Base-by-base conservation (phyloP, 2,329 filamentous ascomycete species). In the Capronia epimyces region DNA sequence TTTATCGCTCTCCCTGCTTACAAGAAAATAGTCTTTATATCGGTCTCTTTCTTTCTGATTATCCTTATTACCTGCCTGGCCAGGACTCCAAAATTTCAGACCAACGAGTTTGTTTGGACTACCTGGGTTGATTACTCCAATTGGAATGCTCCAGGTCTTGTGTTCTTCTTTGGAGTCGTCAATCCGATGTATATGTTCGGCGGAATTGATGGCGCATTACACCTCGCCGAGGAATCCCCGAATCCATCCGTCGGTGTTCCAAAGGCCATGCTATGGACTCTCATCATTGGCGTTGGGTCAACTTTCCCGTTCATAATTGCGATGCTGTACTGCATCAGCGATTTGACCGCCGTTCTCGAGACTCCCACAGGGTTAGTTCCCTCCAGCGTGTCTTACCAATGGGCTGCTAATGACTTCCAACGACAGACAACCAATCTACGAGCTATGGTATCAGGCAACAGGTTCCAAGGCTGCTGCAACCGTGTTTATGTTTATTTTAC, bases 151-250 rank as follows among this genome's bases (percentile, higher is more conserved):
- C 25, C 25, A 27, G 65, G 56, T 6, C 49, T 68, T 10, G 64
- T 62, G 24, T 71, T 71, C 44, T 56, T 71, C 8, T 69, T 64
- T 0, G 69, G 70, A 0, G 61, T 72, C 2, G 57, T 67, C 10
- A 67, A 65, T 18, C 63, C 68, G 0, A 66, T 64, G 15, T 71
- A 65, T 50, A 67, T 67, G 43, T 71, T 64, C 56, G 64, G 62
- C 3, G 68, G 69, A 0, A 47, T 69, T 1, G 68, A 71, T 42
- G 66, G 64, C 0, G 63, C 66, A 6, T 57, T 69, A 5, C 68
- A 71, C 54, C 57, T 71, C 29, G 67, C 67, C 1, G 69, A 71
- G 49, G 69, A 71, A 40, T 64, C 65, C 18, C 62, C 58, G 0
- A 50, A 64, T 32, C 57, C 68, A 2, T 59, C 60, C 4, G 60